Conservation (phyloP, 495 filamentous ascomycete species). For the Daldinia decipiens region DNA sequence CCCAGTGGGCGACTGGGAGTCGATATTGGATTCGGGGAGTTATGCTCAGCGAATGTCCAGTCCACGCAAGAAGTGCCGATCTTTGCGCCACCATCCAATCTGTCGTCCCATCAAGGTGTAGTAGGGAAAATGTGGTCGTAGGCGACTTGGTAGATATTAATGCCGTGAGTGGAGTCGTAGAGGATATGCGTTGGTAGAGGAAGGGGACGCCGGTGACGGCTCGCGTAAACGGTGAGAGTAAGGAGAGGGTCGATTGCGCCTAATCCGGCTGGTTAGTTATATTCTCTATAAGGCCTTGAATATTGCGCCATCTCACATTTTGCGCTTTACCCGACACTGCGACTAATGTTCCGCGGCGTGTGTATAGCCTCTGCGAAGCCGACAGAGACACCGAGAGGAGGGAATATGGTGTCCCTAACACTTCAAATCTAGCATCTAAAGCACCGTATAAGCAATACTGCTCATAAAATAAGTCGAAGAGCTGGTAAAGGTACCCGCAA, state of each 20-base stretch:
- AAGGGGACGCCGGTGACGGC: constrained; percentile 86
- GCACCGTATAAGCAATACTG: constrained; percentile 23
- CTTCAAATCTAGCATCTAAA: constrained; percentile 92
- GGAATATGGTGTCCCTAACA: constrained; percentile 87
- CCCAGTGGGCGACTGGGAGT: constrained; percentile 88
- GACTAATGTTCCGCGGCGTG: constrained; percentile 88
- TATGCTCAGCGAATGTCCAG: constrained; percentile 83
- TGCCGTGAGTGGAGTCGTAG: constrained; percentile 84
- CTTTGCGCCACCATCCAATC: constrained; percentile 95
- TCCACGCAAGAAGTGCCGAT: constrained; percentile 91
- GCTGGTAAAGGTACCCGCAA: constrained; percentile 51
- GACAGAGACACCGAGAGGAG: constrained; percentile 92
- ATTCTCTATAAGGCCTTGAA: neutral
- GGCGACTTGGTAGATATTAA: constrained; percentile 87
- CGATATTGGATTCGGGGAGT: constrained; percentile 77
- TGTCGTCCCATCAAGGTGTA: constrained; percentile 91
- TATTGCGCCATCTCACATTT: constrained; percentile 68
- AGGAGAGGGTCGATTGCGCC: constrained; percentile 85
- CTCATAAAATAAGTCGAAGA: neutral
- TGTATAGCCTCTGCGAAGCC: constrained; percentile 91
- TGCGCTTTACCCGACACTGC: constrained; percentile 88
- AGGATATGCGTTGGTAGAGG: constrained; percentile 89
- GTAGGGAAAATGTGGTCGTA: constrained; percentile 81
- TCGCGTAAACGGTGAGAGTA: constrained; percentile 83
- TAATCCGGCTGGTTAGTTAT: constrained; percentile 43